A percentile compares a stretch with the other conserved stretches of the same genome.
phyloP scores from a whole-genome alignment of 768 basidiomycete species.

The Baorangia bicolor region DNA sequence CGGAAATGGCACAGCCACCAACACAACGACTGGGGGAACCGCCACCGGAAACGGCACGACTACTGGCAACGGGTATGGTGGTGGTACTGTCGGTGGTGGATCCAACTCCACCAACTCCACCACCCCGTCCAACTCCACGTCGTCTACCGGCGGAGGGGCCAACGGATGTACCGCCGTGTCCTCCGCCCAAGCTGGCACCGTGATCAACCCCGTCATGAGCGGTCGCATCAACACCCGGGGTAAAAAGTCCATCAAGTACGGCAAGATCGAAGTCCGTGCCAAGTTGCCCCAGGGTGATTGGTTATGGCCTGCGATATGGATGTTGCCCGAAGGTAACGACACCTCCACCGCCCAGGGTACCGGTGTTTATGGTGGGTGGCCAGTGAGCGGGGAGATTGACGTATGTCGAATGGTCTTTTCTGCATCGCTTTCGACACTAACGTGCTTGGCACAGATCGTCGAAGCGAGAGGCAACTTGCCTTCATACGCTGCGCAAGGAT shows the following conservation, averaged over 20 bases:
- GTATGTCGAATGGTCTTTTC: slow-evolving; percentile 33
- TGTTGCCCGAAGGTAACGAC: slow-evolving; percentile 29
- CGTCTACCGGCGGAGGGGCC: slow-evolving; percentile 6
- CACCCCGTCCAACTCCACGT: slow-evolving; percentile 19
- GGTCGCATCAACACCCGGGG: slow-evolving; percentile 54
- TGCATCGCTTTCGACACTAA: not conserved
- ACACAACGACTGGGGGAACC: not conserved
- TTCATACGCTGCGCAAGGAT: slow-evolving; percentile 42
- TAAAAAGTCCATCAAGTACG: slow-evolving; percentile 49
- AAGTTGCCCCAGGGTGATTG: slow-evolving; percentile 57
- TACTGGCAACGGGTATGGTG: not conserved
- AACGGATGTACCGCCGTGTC: slow-evolving; percentile 45
- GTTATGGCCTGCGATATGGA: slow-evolving; percentile 35
- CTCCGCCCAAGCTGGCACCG: slow-evolving; percentile 30
- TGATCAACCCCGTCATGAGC: slow-evolving; percentile 54
- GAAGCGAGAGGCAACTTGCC: slow-evolving; percentile 51
- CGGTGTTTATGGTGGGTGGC: slow-evolving; percentile 42
- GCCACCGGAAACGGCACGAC: slow-evolving; percentile 3
- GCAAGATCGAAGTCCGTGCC: slow-evolving; percentile 59
- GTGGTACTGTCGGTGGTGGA: slow-evolving; percentile 5
- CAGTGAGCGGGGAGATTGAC: slow-evolving; percentile 57
- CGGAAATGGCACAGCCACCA: slow-evolving; percentile 1
- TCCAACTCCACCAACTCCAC: slow-evolving; percentile 27
- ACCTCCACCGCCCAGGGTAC: slow-evolving; percentile 17
- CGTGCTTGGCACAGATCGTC: slow-evolving; percentile 41